phyloP scores from a whole-genome alignment of 129 eudicot species.

The Chrysanthemum makinoi region DNA sequence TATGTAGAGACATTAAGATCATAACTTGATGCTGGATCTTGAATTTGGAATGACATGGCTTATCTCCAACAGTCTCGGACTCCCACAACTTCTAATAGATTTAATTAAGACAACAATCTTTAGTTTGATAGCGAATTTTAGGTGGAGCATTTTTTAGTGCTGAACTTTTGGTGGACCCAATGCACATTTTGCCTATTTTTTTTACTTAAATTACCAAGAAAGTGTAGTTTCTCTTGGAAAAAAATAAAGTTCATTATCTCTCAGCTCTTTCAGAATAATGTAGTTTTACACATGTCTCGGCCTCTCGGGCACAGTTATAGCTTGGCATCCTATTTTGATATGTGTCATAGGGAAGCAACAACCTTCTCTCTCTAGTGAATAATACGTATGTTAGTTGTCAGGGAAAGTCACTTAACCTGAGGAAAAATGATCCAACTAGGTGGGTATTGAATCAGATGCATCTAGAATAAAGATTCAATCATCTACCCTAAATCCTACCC shows the following conservation, averaged over 20 bases:
- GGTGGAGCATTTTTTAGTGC: background rate
- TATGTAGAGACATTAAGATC: background rate
- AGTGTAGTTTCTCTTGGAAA: conserved; percentile 6
- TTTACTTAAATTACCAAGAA: background rate
- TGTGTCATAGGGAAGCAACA: too few relatives aligned
- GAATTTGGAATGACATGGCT: conserved; percentile 1
- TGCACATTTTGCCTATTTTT: too few relatives aligned
- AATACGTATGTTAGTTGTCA: too few relatives aligned
- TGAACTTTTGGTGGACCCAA: background rate
- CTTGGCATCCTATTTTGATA: background rate
- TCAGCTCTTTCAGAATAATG: background rate
- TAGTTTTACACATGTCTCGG: background rate
- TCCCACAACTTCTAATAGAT: background rate
- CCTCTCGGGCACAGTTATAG: background rate
- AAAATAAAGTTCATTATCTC: background rate
- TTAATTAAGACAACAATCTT: background rate
- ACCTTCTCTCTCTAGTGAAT: too few relatives aligned
- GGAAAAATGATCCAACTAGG: too few relatives aligned
- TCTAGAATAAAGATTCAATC: background rate
- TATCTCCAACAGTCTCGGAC: conserved; percentile 1
- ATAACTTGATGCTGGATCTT: conserved; percentile 2
- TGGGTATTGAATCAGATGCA: too few relatives aligned
- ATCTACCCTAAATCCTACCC: too few relatives aligned
- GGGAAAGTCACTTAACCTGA: too few relatives aligned
- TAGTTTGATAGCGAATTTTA: conserved; percentile 1